Evolutionary conservation across 768 basidiomycete genomes (phyloP).

Genomic region (Pisolithus marmoratus): DNA sequence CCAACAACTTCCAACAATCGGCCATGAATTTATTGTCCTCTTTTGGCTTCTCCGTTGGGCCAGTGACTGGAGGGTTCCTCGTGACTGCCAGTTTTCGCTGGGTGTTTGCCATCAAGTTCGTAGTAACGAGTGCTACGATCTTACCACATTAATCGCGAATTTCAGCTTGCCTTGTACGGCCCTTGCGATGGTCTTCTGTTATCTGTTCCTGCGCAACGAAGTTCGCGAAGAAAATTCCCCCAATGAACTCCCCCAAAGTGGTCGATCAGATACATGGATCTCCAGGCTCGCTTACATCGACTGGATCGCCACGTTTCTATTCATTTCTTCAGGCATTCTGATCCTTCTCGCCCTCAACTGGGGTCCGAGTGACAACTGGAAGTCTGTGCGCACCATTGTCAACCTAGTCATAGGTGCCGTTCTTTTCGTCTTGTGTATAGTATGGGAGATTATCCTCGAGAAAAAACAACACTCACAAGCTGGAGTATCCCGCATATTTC

Average conservation of each 20-base stretch:
- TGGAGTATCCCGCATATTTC: slow-evolving; percentile 13
- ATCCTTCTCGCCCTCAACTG: slow-evolving; percentile 47
- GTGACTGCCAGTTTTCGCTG: slow-evolving; percentile 40
- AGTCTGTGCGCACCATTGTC: slow-evolving; percentile 39
- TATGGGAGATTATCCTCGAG: slow-evolving; percentile 41
- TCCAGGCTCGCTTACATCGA: slow-evolving; percentile 35
- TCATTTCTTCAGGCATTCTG: slow-evolving; percentile 39
- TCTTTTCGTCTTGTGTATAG: slow-evolving; percentile 33
- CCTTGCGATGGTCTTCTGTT: slow-evolving; percentile 33
- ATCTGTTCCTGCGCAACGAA: slow-evolving; percentile 35
- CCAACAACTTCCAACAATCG: slow-evolving; percentile 38
- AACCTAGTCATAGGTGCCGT: slow-evolving; percentile 41
- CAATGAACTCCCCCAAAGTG: slow-evolving; percentile 6
- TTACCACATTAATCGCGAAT: background rate
- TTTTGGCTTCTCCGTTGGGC: slow-evolving; percentile 39
- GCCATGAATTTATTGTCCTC: slow-evolving; percentile 39
- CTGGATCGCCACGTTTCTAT: slow-evolving; percentile 42
- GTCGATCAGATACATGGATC: slow-evolving; percentile 12
- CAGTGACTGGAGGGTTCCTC: slow-evolving; percentile 38
- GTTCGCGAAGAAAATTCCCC: slow-evolving; percentile 14
- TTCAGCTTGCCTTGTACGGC: slow-evolving; percentile 36
- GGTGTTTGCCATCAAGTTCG: slow-evolving; percentile 54
- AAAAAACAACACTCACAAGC: slow-evolving; percentile 3
- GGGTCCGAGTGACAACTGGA: slow-evolving; percentile 41
- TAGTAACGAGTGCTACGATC: background rate